phyloP scores from a whole-genome alignment of 306 rosid species.

The Dryas octopetala region DNA sequence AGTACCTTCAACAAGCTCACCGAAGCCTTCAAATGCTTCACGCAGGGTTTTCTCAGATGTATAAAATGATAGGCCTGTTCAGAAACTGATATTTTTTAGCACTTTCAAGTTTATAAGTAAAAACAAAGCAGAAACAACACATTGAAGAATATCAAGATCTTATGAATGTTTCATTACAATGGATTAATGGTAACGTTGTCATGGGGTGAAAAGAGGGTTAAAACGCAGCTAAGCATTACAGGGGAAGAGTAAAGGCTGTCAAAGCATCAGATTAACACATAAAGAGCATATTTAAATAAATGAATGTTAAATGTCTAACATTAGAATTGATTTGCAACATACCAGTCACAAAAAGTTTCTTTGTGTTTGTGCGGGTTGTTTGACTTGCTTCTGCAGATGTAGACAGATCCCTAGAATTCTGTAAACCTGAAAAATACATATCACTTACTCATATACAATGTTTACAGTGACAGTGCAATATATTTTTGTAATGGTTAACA shows the following conservation, averaged over 20 bases:
- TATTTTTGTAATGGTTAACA: background rate
- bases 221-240: background rate
- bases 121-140: background rate
- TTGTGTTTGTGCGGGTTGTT: constrained; percentile 38
- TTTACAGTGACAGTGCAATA: background rate
- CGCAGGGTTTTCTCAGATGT: constrained; percentile 83
- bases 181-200: background rate
- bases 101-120: background rate
- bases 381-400: constrained; percentile 36
- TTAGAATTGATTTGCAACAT: constrained; percentile 13
- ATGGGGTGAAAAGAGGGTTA: background rate
- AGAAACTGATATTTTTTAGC: constrained; percentile 4
- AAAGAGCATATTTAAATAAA: background rate
- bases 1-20: constrained; percentile 82
- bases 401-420: constrained; percentile 23
- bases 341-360: constrained; percentile 58
- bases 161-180: background rate
- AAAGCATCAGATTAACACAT: background rate
- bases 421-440: constrained; percentile 33
- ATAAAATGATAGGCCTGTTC: constrained; percentile 62
- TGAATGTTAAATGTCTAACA: background rate
- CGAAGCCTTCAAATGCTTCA: constrained; percentile 78
- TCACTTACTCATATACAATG: background rate
- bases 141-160: background rate
- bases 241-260: background rate